Percentiles rank a stretch among this genome's conserved stretches.
phyloP scores from a whole-genome alignment of 345 rosid genomes.

The Acer saccharum region DNA sequence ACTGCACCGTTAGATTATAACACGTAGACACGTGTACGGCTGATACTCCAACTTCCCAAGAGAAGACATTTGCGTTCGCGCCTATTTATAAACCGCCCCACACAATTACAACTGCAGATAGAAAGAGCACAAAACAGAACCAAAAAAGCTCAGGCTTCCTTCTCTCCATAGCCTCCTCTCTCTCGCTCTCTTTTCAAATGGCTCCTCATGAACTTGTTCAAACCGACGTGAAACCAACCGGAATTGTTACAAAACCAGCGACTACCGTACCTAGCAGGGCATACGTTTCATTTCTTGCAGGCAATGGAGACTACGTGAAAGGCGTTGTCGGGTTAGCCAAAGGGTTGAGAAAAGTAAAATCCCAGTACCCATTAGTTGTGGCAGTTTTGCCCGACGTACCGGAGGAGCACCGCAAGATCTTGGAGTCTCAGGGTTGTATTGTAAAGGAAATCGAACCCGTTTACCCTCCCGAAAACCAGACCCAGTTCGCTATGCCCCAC shows the following conservation, averaged over 20 bases:
- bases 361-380: conserved; percentile 73
- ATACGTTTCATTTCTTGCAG: conserved; percentile 84
- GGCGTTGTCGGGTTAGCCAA: conserved; percentile 87
- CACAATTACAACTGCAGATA: not conserved
- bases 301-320: conserved; percentile 72
- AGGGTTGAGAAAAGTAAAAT: conserved; percentile 69
- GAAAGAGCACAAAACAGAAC: not conserved
- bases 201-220: conserved; percentile 55
- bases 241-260: conserved; percentile 10
- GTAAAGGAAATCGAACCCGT: conserved; percentile 85
- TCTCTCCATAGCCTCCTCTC: not conserved
- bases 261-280: conserved; percentile 42
- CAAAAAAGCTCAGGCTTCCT: not conserved
- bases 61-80: not conserved
- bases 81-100: conserved; percentile 36
- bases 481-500: conserved; percentile 86
- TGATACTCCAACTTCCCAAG: not conserved
- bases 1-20: conserved; percentile 42
- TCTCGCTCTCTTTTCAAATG: conserved; percentile 28
- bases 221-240: conserved; percentile 31
- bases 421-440: conserved; percentile 69
- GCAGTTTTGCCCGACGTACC: conserved; percentile 89
- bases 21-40: conserved; percentile 31
- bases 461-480: conserved; percentile 79
- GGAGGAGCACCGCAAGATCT: conserved; percentile 65